Base-by-base conservation (phyloP, 2,329 filamentous ascomycete genomes). In the Drechslerella dactyloides region DNA sequence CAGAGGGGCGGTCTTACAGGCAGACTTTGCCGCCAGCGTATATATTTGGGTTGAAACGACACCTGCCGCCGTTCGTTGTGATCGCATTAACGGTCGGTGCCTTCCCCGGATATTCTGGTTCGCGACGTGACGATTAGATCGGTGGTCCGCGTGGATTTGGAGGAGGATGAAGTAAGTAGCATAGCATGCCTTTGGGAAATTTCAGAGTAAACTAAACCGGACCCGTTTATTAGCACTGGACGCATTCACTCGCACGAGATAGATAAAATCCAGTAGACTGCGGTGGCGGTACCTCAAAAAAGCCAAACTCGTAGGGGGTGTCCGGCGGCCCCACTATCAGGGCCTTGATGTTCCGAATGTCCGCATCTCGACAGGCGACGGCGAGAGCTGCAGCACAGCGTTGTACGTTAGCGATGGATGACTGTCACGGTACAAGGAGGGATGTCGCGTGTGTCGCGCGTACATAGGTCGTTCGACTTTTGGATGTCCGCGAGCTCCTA, bases 11-110 rank as follows among this genome's bases (percentile, higher is more conserved):
- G 13, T 84, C 89, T 83, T 80, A 96, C 86, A 99, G 80, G 82
- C 94, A 99, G 64, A 99, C 93, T 81, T 93, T 96, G 54, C 94
- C 94, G 55, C 82, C 86, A 0, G 92, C 84, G 78, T 99, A 99
- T 73, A 99, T 96, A 78, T 99, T 99, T 2, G 94, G 94, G 77
- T 97, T 97, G 83, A 97, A 97, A 6, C 94, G 88, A 78, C 89
- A 92, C 69, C 89, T 84, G 10, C 93, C 93, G n/a, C 84, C 83
- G 78, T 97, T 97, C 1, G 93, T 99, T 0, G 94, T 97, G 46
- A 88, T 84, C 24, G 89, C 88, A 23, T 83, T 86, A 24, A 89
- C 86, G 21, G 76, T 77, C 0, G 87, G 87, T 4, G 86, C 83
- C 72, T 83, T 85, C 65, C 83, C 85, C 4, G 94, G 94, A 77